Conservation (phyloP, 176 grass and related monocot genomes). For the Ananas comosus region DNA sequence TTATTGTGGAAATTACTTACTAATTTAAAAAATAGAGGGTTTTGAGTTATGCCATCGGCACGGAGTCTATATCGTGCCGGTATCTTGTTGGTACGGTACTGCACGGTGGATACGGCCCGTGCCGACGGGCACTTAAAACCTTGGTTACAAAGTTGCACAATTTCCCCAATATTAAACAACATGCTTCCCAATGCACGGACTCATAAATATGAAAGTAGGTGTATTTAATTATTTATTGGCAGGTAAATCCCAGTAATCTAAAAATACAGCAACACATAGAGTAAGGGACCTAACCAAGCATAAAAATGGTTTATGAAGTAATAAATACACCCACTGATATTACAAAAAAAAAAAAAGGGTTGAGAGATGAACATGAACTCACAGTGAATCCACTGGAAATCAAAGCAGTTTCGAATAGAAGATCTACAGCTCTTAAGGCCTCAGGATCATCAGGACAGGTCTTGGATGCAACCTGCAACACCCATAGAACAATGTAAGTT, state of each 20-base stretch:
- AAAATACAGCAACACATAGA: not conserved
- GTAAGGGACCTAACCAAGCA: not conserved
- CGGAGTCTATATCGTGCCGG: no score
- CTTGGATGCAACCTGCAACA: constrained; percentile 59
- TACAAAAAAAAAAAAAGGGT: not conserved
- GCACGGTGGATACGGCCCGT: no score
- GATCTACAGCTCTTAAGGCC: constrained; percentile 66
- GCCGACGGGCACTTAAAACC: no score
- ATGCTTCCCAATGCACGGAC: no score
- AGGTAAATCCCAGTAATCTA: not conserved
- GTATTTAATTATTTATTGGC: not conserved
- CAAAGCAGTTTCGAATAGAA: constrained; percentile 90
- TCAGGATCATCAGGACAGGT: constrained; percentile 64
- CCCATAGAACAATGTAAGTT: constrained; percentile 10
- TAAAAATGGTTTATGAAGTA: not conserved
- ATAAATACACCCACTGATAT: not conserved
- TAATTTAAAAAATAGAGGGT: no score
- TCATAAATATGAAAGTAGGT: not conserved
- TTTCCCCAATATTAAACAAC: no score
- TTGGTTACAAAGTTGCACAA: not conserved
- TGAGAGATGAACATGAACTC: constrained; percentile 23
- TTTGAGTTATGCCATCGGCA: no score
- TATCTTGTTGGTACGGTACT: no score
- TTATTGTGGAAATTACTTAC: no score
- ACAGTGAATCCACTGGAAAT: constrained; percentile 95